Evolutionary conservation across 768 basidiomycete species (phyloP).

Genomic region (Leccinum sublutescens): DNA sequence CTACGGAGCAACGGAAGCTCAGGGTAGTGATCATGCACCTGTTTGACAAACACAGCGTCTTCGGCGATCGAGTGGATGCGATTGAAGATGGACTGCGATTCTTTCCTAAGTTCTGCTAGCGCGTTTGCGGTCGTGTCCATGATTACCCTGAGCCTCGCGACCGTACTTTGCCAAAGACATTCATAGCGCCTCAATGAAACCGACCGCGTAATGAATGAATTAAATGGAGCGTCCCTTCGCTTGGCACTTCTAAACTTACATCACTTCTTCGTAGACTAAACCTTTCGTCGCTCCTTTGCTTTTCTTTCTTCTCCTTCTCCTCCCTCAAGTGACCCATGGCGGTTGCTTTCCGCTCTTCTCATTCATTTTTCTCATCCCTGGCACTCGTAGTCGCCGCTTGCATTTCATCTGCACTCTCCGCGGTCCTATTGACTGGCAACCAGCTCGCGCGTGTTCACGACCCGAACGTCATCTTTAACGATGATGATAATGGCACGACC

Average conservation of each 20-base stretch:
- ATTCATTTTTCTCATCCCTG: constrained; percentile 17
- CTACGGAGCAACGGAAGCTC: constrained; percentile 56
- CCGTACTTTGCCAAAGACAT: neutral
- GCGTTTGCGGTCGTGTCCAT: neutral
- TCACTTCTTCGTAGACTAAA: constrained; percentile 2
- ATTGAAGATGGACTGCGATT: constrained; percentile 79
- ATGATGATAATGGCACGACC: constrained; percentile 34
- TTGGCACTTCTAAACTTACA: constrained; percentile 7
- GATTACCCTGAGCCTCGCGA: neutral
- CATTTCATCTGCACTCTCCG: constrained; percentile 9
- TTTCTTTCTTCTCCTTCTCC: neutral
- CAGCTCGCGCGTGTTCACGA: constrained; percentile 26
- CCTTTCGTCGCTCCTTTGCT: constrained; percentile 11
- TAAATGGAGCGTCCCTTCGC: neutral
- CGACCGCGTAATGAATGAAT: neutral
- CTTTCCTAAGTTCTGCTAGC: constrained; percentile 49
- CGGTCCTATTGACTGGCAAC: constrained; percentile 8
- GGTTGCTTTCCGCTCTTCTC: constrained; percentile 19
- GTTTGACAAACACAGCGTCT: constrained; percentile 68
- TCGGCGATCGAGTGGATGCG: constrained; percentile 83
- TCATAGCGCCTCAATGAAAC: neutral
- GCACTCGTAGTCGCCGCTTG: constrained; percentile 14
- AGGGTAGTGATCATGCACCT: constrained; percentile 47
- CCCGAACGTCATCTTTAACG: constrained; percentile 29
- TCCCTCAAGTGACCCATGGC: constrained; percentile 24